A percentile compares a stretch with the other conserved stretches of the same genome.
These are phyloP conservation scores for Fusarium denticulatum DNA, from an alignment of 2,329 filamentous ascomycete genomes.

Conservation along the genomic window DNA sequence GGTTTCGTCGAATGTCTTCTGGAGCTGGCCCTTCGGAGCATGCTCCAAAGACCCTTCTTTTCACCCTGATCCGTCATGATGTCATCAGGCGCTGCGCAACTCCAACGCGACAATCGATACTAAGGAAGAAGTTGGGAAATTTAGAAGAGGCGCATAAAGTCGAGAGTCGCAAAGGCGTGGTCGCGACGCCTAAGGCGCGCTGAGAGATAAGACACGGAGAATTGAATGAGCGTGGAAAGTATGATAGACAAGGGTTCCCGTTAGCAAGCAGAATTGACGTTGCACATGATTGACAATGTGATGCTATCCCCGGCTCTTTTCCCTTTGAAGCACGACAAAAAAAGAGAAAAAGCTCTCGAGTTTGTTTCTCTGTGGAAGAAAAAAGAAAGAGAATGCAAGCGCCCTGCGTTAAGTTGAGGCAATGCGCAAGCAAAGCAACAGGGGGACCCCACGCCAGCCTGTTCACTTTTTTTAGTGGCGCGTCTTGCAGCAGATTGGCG, in stretches of 20 bases:
- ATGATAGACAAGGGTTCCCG: constrained; percentile 9
- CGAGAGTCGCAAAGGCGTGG: constrained; percentile 22
- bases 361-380: neutral
- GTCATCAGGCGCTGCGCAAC: constrained; percentile 31
- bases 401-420: constrained; percentile 20
- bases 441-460: constrained; percentile 30
- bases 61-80: constrained; percentile 49
- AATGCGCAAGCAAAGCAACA: constrained; percentile 26
- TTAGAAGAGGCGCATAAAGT: constrained; percentile 1
- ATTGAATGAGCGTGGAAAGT: neutral
- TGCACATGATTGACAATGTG: constrained; percentile 27
- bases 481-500: constrained; percentile 13
- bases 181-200: constrained; percentile 30
- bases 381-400: neutral
- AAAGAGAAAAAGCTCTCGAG: neutral
- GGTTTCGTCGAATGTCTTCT: constrained; percentile 34
- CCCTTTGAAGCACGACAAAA: neutral
- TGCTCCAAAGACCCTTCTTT: constrained; percentile 59
- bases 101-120: constrained; percentile 22
- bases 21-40: constrained; percentile 61
- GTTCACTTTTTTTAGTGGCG: constrained; percentile 35
- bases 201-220: constrained; percentile 13
- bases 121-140: neutral
- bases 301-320: constrained; percentile 2
- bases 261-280: constrained; percentile 30